Base-by-base conservation (phyloP, 306 rosid species). In the Gynostemma pentaphyllum region DNA sequence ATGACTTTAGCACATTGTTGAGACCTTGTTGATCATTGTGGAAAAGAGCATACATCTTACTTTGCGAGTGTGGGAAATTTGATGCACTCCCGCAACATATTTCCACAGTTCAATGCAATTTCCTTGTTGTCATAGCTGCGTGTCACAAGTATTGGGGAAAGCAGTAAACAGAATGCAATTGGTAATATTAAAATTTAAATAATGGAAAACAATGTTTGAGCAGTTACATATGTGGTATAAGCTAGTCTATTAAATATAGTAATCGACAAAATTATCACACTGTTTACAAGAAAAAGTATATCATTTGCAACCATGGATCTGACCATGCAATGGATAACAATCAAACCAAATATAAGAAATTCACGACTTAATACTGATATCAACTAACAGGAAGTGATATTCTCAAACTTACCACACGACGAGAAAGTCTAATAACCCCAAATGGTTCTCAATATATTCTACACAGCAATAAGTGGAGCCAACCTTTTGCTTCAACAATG, bases 41-140 rank as follows among this genome's bases (percentile, higher is more conserved):
- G 5, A 65, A 28, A 23, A 19, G 16, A 64, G 36, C 48, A 15
- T 23, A 14, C 64, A 59, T 67, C 90, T 83, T 84, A 92, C 99
- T 89, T 84, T 73, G 94, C 96, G 52, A 88, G 87, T 71, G 76
- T 51, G 10, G 88, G 83, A 67, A 86, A 86, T 74, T 83, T 92
- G 79, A 92, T 82, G 84, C 99, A 88, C 65, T 92, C 96, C 77
- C 97, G 84, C 88, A 92, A 75, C 95, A 92, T 92, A 75, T 59
- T 72, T 76, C 96, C 99, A 78, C 87, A 84, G 79, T 78, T 86
- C 79, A 92, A 74, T 50, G 99, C 95, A 75, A 88, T 79, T 69
- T 92, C 99, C 83, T 82, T 88, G 84, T 88, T 92, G 77, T 88
- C 99, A 76, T 92, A 88, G 80, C 99, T 92, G 95, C 42, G 46